Evolutionary conservation across 1,284 basidiomycete genomes (phyloP).

Genomic region (Ustilago crameri): DNA sequence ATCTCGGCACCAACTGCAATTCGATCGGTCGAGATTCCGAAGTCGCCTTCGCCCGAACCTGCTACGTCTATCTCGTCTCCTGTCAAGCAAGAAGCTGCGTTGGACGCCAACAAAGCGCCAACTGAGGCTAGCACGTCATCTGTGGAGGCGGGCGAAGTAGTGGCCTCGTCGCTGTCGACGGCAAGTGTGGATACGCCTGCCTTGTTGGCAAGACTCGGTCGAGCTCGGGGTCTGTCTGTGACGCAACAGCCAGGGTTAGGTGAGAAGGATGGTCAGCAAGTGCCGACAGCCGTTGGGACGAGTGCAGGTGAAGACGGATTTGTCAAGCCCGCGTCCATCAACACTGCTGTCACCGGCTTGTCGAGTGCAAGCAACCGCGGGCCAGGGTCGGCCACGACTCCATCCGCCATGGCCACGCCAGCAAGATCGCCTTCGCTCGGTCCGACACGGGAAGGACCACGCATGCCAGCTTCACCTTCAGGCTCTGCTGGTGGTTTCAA

Average conservation of each 20-base stretch:
- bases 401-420: slow-evolving; percentile 5
- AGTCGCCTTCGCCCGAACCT: slow-evolving; percentile 55
- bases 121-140: neutral
- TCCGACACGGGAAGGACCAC: slow-evolving; percentile 14
- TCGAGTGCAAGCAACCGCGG: slow-evolving; percentile 1
- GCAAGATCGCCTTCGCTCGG: slow-evolving; percentile 29
- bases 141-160: slow-evolving; percentile 6
- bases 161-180: slow-evolving; percentile 12
- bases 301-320: slow-evolving; percentile 13
- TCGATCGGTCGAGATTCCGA: slow-evolving; percentile 58
- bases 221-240: slow-evolving; percentile 11
- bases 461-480: slow-evolving; percentile 34
- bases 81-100: slow-evolving; percentile 6
- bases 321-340: slow-evolving; percentile 10
- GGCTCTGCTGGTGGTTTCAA: slow-evolving; percentile 23
- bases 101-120: neutral
- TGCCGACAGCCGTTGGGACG: neutral
- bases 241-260: slow-evolving; percentile 9
- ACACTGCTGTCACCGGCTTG: neutral
- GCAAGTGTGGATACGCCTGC: slow-evolving; percentile 23
- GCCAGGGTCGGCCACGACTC: neutral
- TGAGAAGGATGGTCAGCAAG: slow-evolving; percentile 12
- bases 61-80: neutral
- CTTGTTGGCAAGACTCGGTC: slow-evolving; percentile 25
- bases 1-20: slow-evolving; percentile 52